Evolutionary conservation across 2,329 filamentous ascomycete species (phyloP).

Genomic region (Trichoderma atroviride): DNA sequence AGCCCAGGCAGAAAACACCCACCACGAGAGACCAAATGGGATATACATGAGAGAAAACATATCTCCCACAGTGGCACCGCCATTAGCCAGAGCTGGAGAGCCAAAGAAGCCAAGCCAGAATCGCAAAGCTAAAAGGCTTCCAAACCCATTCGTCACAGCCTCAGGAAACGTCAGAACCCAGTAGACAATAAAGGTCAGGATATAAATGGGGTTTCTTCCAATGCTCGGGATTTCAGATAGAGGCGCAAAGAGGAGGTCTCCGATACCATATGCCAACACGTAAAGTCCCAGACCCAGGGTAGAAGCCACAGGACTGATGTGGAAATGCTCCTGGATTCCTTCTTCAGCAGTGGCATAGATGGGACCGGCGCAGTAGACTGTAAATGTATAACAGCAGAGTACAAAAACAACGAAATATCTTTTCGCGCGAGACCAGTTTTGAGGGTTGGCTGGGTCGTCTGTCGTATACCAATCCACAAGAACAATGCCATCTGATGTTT

Average conservation of each 20-base stretch:
- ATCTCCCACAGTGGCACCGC: slow-evolving; percentile 53
- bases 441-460: slow-evolving; percentile 24
- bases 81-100: slow-evolving; percentile 63
- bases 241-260: slow-evolving; percentile 9
- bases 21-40: slow-evolving; percentile 60
- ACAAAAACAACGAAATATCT: slow-evolving; percentile 18
- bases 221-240: slow-evolving; percentile 16
- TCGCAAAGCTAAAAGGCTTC: slow-evolving; percentile 62
- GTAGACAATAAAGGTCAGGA: slow-evolving; percentile 3
- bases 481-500: slow-evolving; percentile 22
- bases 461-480: slow-evolving; percentile 28
- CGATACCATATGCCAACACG: slow-evolving; percentile 8
- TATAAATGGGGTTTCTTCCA: slow-evolving; percentile 11
- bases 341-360: background rate
- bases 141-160: background rate
- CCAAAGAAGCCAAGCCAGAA: slow-evolving; percentile 69
- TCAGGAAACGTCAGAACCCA: background rate
- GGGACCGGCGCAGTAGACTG: slow-evolving; percentile 7
- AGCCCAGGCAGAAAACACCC: slow-evolving; percentile 61
- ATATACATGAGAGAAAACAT: slow-evolving; percentile 59
- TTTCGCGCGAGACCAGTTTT: slow-evolving; percentile 21
- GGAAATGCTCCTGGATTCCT: background rate
- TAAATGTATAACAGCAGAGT: slow-evolving; percentile 9
- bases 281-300: slow-evolving; percentile 1
- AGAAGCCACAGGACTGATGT: background rate